These are phyloP conservation scores for Niebla homalea DNA, from an alignment of 495 filamentous ascomycete species.

Conservation along the genomic window DNA sequence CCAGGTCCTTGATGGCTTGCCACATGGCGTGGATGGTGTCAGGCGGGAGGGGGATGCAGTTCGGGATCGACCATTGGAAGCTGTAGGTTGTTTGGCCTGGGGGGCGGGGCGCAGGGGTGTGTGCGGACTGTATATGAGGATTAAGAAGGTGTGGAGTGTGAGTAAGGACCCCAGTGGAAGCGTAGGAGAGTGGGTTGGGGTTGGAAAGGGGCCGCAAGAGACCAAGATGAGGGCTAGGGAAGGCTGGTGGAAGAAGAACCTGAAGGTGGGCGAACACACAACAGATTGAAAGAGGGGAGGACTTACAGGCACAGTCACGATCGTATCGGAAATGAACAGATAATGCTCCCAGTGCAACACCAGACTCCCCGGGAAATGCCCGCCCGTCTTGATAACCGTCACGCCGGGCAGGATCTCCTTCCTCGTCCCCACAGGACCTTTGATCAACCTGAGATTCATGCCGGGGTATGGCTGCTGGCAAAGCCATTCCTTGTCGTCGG, in stretches of 20 bases:
- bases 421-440: slow-evolving; percentile 12
- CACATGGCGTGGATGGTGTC: slow-evolving; percentile 31
- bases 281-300: not conserved
- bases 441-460: slow-evolving; percentile 11
- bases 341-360: slow-evolving; percentile 43
- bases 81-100: slow-evolving; percentile 46
- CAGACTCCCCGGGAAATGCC: slow-evolving; percentile 62
- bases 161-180: too few relatives aligned
- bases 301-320: slow-evolving; percentile 50
- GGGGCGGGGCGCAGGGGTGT: slow-evolving; percentile 25
- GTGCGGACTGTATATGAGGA: slow-evolving; percentile 25
- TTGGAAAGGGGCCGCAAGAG: too few relatives aligned
- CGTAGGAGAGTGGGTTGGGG: not conserved
- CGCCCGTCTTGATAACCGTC: slow-evolving; percentile 52
- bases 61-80: slow-evolving; percentile 72
- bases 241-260: too few relatives aligned
- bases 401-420: slow-evolving; percentile 38
- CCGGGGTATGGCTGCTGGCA: slow-evolving; percentile 21
- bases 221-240: too few relatives aligned
- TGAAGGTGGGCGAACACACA: not conserved
- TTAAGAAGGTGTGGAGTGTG: slow-evolving; percentile 16
- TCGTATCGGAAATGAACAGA: slow-evolving; percentile 58
- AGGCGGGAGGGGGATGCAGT: slow-evolving; percentile 55
- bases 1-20: slow-evolving; percentile 22
- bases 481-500: slow-evolving; percentile 51